Evolutionary conservation across 2,329 filamentous ascomycete genomes (phyloP), one percentile per base, ranked within the genome.

Genomic region (Trichoderma koningii): DNA sequence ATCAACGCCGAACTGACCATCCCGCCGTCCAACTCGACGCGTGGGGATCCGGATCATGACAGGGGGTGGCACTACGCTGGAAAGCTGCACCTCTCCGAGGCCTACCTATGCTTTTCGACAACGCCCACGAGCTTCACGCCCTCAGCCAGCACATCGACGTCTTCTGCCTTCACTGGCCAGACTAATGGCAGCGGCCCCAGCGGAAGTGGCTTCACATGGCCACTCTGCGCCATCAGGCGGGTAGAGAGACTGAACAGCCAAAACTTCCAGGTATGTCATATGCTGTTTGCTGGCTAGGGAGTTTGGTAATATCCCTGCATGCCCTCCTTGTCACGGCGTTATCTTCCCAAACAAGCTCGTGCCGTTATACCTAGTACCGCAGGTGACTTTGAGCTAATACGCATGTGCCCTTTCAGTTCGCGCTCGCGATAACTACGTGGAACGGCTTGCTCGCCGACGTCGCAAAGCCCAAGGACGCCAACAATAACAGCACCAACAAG

Each of bases 1-100:
- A 97, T 99, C 79, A 93, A 91, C 67, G 93, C 95, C 74, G 95
- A 99, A 81, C 87, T 99, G 66, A 96, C 93, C 64, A 91, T 99
- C 66, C 89, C 89, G 63, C 88, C 86, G 68, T 86, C 87, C 69
- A 91, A 89, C 77, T 85, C 81, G 70, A 88, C 84, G 67, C 86
- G 89, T 55, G 88, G 89, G 67, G 90, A 92, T 71, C 88, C 88
- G 76, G 85, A 89, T 69, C 85, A 86, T 63, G 87, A 88, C 66
- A 84, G 86, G 71, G 92, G 92, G 70, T 96, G 90, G 78, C 91
- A 93, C 75, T 98, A 99, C 80, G 88, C 89, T 26, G 95, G 95
- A 57, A 93, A 93, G 77, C 85, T 99, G 60, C 94, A 99, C 76
- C 82, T 99, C 68, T 97, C 93, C 76, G 94, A 99, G 79, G 87